Conservation (phyloP, 495 filamentous ascomycete genomes). For the Cenococcum geophilum region DNA sequence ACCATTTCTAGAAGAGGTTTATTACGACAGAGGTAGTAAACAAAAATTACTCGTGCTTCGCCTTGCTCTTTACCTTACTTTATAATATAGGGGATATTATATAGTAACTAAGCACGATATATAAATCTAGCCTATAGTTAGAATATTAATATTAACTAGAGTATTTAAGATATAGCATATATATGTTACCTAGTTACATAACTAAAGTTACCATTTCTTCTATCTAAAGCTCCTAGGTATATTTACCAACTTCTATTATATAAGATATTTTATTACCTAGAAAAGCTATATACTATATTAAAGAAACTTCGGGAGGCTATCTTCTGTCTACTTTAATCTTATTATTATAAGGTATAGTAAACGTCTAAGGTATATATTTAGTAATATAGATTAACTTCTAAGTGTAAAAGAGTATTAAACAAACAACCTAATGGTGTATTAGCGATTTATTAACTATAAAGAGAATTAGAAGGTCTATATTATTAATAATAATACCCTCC, state of each 20-base stretch:
- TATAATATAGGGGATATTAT: background rate
- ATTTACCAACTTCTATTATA: background rate
- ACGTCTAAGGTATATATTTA: background rate
- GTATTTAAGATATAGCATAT: background rate
- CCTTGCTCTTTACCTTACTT: too few relatives aligned
- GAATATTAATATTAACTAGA: background rate
- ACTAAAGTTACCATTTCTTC: background rate
- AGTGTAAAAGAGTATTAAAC: background rate
- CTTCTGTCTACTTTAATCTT: background rate
- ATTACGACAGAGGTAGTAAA: background rate
- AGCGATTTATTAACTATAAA: background rate
- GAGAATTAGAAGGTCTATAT: background rate
- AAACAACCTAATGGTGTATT: background rate
- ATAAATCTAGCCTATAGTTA: conserved; percentile 1
- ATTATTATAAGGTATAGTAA: background rate
- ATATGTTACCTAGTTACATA: background rate
- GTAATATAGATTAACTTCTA: background rate
- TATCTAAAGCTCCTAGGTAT: background rate
- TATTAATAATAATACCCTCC: background rate
- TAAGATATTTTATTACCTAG: background rate
- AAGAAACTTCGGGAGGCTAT: background rate
- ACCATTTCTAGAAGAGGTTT: background rate
- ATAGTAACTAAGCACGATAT: background rate
- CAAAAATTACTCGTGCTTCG: background rate
- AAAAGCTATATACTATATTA: background rate